Percentiles rank a stretch among this genome's conserved stretches.
Conservation (phyloP, 768 basidiomycete genomes). For the Cyclocybe cylindracea region DNA sequence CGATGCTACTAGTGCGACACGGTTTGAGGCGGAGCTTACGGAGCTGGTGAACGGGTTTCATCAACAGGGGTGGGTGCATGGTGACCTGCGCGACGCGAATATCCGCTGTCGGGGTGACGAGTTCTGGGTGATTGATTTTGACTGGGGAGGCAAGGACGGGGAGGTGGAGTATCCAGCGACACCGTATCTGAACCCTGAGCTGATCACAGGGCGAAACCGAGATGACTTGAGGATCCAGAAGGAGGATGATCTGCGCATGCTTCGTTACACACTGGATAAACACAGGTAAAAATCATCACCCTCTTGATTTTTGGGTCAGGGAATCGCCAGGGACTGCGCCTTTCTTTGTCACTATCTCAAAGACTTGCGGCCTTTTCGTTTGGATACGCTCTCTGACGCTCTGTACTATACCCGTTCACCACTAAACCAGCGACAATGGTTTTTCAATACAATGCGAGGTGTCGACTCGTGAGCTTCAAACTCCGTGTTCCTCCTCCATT, state of each 20-base stretch:
- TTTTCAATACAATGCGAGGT: too few species aligned
- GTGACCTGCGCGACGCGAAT: conserved; percentile 18
- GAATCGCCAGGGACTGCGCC: too few species aligned
- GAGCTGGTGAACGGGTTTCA: conserved; percentile 14
- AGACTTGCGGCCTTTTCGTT: too few species aligned
- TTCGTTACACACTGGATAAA: conserved; percentile 7
- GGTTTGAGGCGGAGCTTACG: background rate
- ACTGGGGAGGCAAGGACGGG: conserved; percentile 14
- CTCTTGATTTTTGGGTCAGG: too few species aligned
- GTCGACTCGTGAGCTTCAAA: too few species aligned
- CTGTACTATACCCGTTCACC: too few species aligned
- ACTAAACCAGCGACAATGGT: too few species aligned
- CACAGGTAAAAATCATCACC: background rate
- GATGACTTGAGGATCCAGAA: conserved; percentile 10
- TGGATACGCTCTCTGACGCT: too few species aligned
- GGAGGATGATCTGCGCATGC: conserved; percentile 13
- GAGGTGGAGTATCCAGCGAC: conserved; percentile 9
- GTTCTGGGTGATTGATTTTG: conserved; percentile 17
- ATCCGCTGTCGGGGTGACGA: conserved; percentile 10
- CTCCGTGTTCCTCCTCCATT: too few species aligned
- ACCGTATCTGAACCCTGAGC: conserved; percentile 9
- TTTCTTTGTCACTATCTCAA: too few species aligned
- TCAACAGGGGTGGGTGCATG: conserved; percentile 14
- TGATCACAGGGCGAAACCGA: conserved; percentile 6
- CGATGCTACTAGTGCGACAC: background rate